These are phyloP conservation scores for Cercospora canescens DNA, from an alignment of 2,329 filamentous ascomycete species.

Conservation along the genomic window DNA sequence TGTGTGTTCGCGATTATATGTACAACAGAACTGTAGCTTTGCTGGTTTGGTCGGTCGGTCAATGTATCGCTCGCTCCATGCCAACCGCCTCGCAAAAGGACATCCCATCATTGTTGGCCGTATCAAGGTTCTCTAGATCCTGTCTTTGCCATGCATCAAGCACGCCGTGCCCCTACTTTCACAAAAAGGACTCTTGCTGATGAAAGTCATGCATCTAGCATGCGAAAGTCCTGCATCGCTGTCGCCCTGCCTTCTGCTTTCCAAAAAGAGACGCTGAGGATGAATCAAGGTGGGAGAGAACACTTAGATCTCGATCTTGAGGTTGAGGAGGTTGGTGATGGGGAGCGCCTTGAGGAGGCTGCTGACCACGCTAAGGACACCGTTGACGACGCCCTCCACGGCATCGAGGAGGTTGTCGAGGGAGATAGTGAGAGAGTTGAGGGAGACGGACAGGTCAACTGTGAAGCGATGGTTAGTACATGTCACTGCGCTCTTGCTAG, in stretches of 20 bases:
- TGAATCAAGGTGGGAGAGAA: neutral
- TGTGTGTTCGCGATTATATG: constrained; percentile 2
- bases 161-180: neutral
- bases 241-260: neutral
- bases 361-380: constrained; percentile 9
- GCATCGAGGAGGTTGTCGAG: constrained; percentile 15
- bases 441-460: constrained; percentile 12
- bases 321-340: constrained; percentile 15
- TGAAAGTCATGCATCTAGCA: constrained; percentile 2
- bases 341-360: constrained; percentile 13
- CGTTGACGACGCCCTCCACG: constrained; percentile 16
- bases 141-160: constrained; percentile 7
- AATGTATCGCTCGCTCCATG: neutral
- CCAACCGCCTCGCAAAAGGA: neutral
- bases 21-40: constrained; percentile 10
- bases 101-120: constrained; percentile 9
- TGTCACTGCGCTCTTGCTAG: neutral
- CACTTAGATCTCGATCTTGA: constrained; percentile 3
- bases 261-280: neutral
- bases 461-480: neutral
- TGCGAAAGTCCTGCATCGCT: neutral
- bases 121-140: neutral
- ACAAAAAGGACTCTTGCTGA: neutral
- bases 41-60: neutral
- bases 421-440: constrained; percentile 8